Evolutionary conservation across 495 filamentous ascomycete species (phyloP).

Genomic region (Podospora pseudoanserina): DNA sequence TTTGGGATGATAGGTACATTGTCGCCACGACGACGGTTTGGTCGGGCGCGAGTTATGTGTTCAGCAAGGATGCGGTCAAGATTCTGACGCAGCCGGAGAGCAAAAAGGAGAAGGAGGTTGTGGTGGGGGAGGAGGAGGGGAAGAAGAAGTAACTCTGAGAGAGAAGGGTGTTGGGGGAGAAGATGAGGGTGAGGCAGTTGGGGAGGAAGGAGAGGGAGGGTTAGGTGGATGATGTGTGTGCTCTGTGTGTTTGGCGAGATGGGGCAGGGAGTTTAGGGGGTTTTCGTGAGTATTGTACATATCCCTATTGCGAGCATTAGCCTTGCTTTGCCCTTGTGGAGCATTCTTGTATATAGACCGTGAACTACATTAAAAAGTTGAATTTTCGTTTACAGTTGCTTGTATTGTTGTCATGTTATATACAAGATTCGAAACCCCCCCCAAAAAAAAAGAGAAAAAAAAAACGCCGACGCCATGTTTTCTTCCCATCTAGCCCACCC

Average conservation of each 20-base stretch:
- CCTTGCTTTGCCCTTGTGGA: too few species aligned
- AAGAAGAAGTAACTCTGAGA: not conserved
- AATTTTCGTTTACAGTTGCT: too few species aligned
- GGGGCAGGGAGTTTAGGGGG: too few species aligned
- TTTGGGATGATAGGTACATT: slow-evolving; percentile 52
- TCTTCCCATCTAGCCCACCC: not conserved
- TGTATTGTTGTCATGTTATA: not conserved
- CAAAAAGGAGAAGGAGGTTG: slow-evolving; percentile 23
- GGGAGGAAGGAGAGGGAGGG: not conserved
- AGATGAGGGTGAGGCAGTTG: not conserved
- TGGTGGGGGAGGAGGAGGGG: slow-evolving; percentile 27
- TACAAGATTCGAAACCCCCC: not conserved
- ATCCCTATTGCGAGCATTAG: too few species aligned
- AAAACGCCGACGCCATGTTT: slow-evolving; percentile 3
- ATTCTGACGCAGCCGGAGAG: slow-evolving; percentile 56
- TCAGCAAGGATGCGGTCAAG: slow-evolving; percentile 75
- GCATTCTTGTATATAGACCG: too few species aligned
- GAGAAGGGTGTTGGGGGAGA: not conserved
- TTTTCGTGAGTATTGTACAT: too few species aligned
- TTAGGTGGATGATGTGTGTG: not conserved
- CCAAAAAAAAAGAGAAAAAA: too few species aligned
- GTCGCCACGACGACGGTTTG: slow-evolving; percentile 79
- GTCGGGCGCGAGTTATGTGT: slow-evolving; percentile 81
- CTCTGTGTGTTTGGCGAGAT: too few species aligned
- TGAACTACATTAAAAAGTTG: too few species aligned